Evolutionary conservation across 192 early-diverging fungal genomes (phyloP).

Genomic region (Kickxella alabastrina): DNA sequence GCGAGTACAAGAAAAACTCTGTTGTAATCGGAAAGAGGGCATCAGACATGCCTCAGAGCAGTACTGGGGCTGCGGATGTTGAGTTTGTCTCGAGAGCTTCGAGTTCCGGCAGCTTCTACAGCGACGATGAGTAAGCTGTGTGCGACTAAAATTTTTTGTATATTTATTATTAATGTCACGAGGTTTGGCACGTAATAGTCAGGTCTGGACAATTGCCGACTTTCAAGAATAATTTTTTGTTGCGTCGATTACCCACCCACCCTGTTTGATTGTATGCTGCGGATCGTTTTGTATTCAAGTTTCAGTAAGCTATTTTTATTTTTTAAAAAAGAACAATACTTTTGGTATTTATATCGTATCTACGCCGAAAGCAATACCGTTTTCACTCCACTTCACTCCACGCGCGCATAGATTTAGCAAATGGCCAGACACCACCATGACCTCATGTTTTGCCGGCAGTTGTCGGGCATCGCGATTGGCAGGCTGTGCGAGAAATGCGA

Average conservation of each 20-base stretch:
- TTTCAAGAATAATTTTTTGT: too few relatives aligned
- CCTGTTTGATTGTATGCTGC: too few relatives aligned
- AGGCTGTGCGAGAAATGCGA: conserved; percentile 59
- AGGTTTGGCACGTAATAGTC: too few relatives aligned
- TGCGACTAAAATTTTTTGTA: too few relatives aligned
- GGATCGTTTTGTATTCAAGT: too few relatives aligned
- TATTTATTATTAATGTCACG: too few relatives aligned
- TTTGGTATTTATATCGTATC: not conserved
- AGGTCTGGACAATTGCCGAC: too few relatives aligned
- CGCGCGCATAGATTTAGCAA: not conserved
- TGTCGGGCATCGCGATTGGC: conserved; percentile 75
- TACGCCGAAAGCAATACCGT: not conserved
- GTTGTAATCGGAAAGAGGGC: conserved; percentile 20
- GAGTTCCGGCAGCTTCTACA: conserved; percentile 25
- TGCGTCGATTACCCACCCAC: too few relatives aligned
- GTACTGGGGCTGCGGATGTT: conserved; percentile 7
- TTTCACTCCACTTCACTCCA: not conserved
- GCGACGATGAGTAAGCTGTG: conserved; percentile 14
- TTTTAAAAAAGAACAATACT: not conserved
- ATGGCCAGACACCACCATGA: conserved; percentile 87
- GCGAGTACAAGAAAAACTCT: conserved; percentile 15
- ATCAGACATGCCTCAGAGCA: conserved; percentile 10
- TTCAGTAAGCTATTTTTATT: conserved; percentile 5
- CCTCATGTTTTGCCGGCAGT: conserved; percentile 92
- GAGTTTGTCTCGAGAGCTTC: conserved; percentile 20